These are phyloP conservation scores for Camellia japonica DNA, from an alignment of 148 eudicot species.

Conservation along the genomic window DNA sequence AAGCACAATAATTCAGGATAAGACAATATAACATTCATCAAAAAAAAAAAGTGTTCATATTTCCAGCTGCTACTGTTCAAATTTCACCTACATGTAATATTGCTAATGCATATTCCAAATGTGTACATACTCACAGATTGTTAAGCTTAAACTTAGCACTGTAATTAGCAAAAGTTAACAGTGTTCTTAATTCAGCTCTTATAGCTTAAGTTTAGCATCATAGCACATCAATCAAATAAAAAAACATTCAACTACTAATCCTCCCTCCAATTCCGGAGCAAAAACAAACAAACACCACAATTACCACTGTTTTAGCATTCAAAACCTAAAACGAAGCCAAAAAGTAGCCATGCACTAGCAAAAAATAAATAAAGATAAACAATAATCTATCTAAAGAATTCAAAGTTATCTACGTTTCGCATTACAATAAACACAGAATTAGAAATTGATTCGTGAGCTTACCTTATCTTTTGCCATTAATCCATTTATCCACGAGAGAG, in stretches of 20 bases:
- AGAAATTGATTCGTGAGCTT: background rate
- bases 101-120: background rate
- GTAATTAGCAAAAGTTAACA: background rate
- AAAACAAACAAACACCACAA: background rate
- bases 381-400: background rate
- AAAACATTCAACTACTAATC: background rate
- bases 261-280: background rate
- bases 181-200: background rate
- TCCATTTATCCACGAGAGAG: background rate
- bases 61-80: background rate
- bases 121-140: background rate
- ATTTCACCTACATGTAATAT: background rate
- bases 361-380: background rate
- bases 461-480: background rate
- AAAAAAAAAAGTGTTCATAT: background rate
- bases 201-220: background rate
- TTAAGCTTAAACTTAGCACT: background rate
- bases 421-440: background rate
- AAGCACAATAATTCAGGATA: no score
- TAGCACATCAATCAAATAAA: background rate
- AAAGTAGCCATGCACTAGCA: background rate
- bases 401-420: background rate
- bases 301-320: background rate
- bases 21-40: no score
- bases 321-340: background rate